Conservation (phyloP, 2,329 filamentous ascomycete genomes). For the Trichoderma koningiopsis region DNA sequence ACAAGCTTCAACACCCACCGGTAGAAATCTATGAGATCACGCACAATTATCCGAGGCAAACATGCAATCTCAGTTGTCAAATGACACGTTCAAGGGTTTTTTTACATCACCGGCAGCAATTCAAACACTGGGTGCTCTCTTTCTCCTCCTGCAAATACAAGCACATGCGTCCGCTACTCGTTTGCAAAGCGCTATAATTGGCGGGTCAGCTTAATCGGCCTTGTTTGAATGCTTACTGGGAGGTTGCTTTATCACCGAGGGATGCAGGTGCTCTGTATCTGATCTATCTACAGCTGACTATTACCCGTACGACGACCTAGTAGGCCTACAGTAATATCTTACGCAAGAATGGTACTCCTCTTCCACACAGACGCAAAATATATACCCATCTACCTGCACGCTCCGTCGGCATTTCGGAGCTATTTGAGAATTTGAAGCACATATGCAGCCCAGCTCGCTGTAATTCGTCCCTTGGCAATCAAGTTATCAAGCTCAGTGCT, state of each 20-base stretch:
- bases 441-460: neutral
- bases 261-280: neutral
- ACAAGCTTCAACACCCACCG: conserved; percentile 1
- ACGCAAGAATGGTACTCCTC: conserved; percentile 1
- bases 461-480: neutral
- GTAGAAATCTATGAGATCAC: neutral
- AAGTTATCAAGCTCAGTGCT: neutral
- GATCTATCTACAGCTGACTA: conserved; percentile 1
- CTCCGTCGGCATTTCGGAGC: conserved; percentile 6
- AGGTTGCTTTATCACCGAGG: neutral
- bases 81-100: neutral
- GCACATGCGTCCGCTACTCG: neutral
- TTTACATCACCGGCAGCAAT: neutral
- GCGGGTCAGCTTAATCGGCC: neutral
- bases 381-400: neutral
- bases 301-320: neutral
- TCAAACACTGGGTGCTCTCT: neutral
- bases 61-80: conserved; percentile 2
- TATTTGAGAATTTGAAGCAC: neutral
- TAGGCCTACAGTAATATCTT: neutral
- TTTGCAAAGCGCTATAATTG: neutral
- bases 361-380: neutral
- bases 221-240: neutral
- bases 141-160: neutral
- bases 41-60: neutral